Conservation (phyloP, 2,329 filamentous ascomycete genomes). For the Hypoxylon sp. region DNA sequence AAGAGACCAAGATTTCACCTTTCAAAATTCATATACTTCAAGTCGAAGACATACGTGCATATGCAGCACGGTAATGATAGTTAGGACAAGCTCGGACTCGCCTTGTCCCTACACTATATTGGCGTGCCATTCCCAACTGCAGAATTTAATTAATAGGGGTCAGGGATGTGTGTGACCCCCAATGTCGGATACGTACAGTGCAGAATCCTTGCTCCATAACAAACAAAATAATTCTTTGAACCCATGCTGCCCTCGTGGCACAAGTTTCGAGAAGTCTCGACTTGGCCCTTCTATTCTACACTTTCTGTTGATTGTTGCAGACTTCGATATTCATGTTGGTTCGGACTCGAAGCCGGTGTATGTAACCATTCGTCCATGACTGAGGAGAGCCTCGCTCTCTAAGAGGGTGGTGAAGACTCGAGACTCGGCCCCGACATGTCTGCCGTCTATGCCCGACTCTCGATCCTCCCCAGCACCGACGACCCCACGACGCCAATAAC, state of each 20-base stretch:
- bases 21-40: background rate
- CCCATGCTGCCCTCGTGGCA: constrained; percentile 27
- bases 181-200: constrained; percentile 25
- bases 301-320: constrained; percentile 17
- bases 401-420: constrained; percentile 14
- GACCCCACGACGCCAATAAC: constrained; percentile 16
- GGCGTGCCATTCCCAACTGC: constrained; percentile 24
- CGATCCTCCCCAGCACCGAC: constrained; percentile 19
- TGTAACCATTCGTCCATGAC: constrained; percentile 17
- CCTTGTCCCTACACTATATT: constrained; percentile 24
- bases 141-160: constrained; percentile 28
- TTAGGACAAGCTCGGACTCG: constrained; percentile 11
- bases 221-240: constrained; percentile 30
- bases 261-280: constrained; percentile 22
- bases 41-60: background rate
- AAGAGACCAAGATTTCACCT: constrained; percentile 14
- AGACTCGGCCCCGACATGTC: constrained; percentile 32
- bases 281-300: constrained; percentile 12
- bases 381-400: constrained; percentile 31
- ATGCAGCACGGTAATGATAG: constrained; percentile 25
- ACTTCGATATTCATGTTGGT: background rate
- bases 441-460: constrained; percentile 32
- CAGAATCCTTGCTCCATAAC: constrained; percentile 29
- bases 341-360: constrained; percentile 18
- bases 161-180: constrained; percentile 34